phyloP scores from a whole-genome alignment of 768 basidiomycete genomes.

The Rhizopogon vesiculosus region DNA sequence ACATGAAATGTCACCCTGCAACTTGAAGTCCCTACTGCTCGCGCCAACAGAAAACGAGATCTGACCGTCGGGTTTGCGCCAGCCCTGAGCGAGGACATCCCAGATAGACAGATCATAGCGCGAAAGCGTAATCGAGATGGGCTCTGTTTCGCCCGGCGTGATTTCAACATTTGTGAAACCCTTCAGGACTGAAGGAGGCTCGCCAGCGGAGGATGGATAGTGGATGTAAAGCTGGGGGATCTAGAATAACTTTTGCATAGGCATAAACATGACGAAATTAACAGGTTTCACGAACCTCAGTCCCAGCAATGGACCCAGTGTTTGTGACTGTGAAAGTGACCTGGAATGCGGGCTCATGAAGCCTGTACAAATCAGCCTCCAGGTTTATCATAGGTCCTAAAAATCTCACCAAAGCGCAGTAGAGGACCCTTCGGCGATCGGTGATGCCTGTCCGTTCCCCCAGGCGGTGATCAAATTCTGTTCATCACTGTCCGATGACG shows the following conservation, averaged over 20 bases:
- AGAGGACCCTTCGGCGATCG: slow-evolving; percentile 48
- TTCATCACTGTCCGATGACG: slow-evolving; percentile 19
- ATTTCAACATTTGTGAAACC: slow-evolving; percentile 58
- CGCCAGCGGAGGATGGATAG: slow-evolving; percentile 50
- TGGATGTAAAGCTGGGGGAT: slow-evolving; percentile 69
- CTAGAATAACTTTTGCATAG: slow-evolving; percentile 22
- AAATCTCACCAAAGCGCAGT: slow-evolving; percentile 45
- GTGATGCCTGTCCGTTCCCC: slow-evolving; percentile 49
- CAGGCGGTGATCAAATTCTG: slow-evolving; percentile 35
- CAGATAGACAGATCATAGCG: slow-evolving; percentile 67
- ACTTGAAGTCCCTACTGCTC: slow-evolving; percentile 1
- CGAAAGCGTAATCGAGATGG: slow-evolving; percentile 49
- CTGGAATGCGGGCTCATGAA: slow-evolving; percentile 24
- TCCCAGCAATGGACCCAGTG: slow-evolving; percentile 28
- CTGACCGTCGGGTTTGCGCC: slow-evolving; percentile 27
- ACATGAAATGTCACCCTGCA: not conserved
- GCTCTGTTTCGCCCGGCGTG: slow-evolving; percentile 36
- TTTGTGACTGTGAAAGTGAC: slow-evolving; percentile 33
- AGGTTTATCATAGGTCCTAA: slow-evolving; percentile 11
- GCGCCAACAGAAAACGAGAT: slow-evolving; percentile 2
- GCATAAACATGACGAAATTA: not conserved
- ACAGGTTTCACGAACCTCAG: slow-evolving; percentile 16
- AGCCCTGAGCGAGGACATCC: slow-evolving; percentile 63
- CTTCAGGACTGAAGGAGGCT: slow-evolving; percentile 61
- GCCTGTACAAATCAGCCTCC: slow-evolving; percentile 6